Base-by-base conservation (phyloP, 768 basidiomycete genomes). In the Lactarius quietus region DNA sequence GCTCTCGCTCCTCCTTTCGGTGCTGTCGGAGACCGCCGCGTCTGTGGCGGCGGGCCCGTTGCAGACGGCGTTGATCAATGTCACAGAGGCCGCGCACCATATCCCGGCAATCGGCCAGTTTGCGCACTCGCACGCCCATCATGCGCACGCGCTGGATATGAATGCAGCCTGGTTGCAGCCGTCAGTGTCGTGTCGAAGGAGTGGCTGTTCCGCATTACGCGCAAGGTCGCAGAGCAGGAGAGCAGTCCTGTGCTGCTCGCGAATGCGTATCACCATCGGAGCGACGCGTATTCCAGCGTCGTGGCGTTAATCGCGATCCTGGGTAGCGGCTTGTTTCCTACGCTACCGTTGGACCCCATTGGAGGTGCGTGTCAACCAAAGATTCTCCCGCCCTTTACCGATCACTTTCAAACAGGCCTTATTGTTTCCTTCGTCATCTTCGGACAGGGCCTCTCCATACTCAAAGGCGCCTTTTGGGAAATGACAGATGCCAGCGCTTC, bases 231-330 rank as follows among this genome's bases (percentile, higher is more conserved):
- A 14, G 86, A 92, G 63, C 86, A 93, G 70, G 95, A 98, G 76
- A 87, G 87, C 71, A 93, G 90, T 72, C 92, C 93, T 5, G 97
- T 99, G 0, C 77, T 99, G 59, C 79, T 89, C 23, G 97, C 97
- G n/a, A 99, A 98, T 74, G 97, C 96, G 7, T 83, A 95, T 62
- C 96, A 98, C 75, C 97, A 99, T 77, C 85, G 97, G n/a, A 95
- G 92, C 68, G 97, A 99, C 74, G 94, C 93, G 7, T 93, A 95
- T 72, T 95, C 94, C 3, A 95, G 94, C 70, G 70, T 89, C 57
- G 93, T 99, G 61, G 94, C 95, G 14, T 84, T 98, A 62, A 83
- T 90, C 54, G 95, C 96, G 18, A 99, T 99, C 72, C 77, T 98
- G 9, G 94, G 95, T 15, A 92, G 89, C 12, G 92, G 92, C 80